A percentile compares a stretch with the other conserved stretches of the same genome.
Evolutionary conservation across 306 rosid species (phyloP).

Genomic region (Dryas octopetala): DNA sequence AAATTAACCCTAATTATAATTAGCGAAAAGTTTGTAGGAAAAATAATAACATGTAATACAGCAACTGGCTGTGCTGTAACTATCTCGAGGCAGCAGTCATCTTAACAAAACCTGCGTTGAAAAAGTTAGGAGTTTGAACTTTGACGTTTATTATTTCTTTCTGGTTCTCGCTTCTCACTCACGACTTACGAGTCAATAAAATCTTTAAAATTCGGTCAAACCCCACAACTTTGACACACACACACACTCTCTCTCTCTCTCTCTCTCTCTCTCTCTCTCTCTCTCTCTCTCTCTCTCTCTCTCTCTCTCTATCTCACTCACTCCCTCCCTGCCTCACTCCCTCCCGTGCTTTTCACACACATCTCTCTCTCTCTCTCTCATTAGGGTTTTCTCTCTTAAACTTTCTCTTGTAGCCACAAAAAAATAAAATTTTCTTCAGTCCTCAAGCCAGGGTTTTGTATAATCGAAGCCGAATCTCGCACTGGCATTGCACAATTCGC

Average conservation of each 20-base stretch:
- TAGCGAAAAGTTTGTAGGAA: too few species aligned
- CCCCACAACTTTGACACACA: background rate
- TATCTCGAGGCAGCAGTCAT: too few species aligned
- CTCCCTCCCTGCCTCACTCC: conserved; percentile 9
- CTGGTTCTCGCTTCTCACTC: background rate
- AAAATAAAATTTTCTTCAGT: background rate
- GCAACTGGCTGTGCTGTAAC: too few species aligned
- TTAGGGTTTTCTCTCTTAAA: conserved; percentile 7
- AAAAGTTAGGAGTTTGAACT: too few species aligned
- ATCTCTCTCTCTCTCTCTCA: background rate
- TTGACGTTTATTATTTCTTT: too few species aligned
- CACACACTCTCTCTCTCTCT: background rate
- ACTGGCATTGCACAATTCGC: conserved; percentile 22
- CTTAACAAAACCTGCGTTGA: too few species aligned
- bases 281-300: background rate
- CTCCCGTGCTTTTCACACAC: conserved; percentile 21
- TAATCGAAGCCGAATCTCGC: conserved; percentile 19
- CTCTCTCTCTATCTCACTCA: background rate
- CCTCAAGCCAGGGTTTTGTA: conserved; percentile 33
- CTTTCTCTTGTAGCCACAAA: background rate
- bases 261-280: too few species aligned
- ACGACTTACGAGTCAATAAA: background rate
- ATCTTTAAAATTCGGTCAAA: background rate
- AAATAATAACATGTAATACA: too few species aligned
- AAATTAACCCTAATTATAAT: too few species aligned